Base-by-base conservation (phyloP, 2,329 filamentous ascomycete genomes). In the Tolypocladium sp. region DNA sequence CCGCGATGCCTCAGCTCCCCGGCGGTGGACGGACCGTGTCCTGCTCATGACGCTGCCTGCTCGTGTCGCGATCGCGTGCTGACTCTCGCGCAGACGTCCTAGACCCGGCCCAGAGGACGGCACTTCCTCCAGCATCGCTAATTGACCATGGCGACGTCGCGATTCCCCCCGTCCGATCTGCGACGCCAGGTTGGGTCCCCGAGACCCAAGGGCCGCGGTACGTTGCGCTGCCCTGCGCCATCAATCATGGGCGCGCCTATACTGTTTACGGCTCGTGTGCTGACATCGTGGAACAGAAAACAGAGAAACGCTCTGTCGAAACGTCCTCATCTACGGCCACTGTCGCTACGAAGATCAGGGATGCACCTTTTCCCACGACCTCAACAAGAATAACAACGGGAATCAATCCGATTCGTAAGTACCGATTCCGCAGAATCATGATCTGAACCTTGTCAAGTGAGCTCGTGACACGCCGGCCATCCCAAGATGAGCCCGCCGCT, bases 331-430 rank as follows among this genome's bases (percentile, higher is more conserved):
- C 68, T 96, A 96, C 73, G 92, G 92, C 59, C 90, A 93, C 74
- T 97, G 92, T 74, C 88, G 91, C 64, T 96, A 92, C 75, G 90
- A 95, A 77, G 91, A 95, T 70, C 88, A 90, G 76, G 91, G 90
- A 76, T 96, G 92, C 76, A 86, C 89, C 64, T 96, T 95, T 76
- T 94, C 92, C 70, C 92, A 96, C 75, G 90, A 94, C 65, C 84
- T 86, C 60, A 81, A 84, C 66, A 91, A 87, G 74, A 76, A 70
- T 57, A 73, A 67, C 59, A 73, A 68, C 49, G 38, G 64, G 49
- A 68, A 69, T 61, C 78, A 79, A 68, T 68, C 74, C 69, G 83
- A 85, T 59, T 76, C 73, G 79, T 82, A 77, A 71, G 78, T 77
- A 44, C 33, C 55, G 33, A 57, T 57, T 58, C 51, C 58, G 30